Conservation (phyloP, 1,284 basidiomycete genomes). For the Pseudozyma tsukubaensis region DNA sequence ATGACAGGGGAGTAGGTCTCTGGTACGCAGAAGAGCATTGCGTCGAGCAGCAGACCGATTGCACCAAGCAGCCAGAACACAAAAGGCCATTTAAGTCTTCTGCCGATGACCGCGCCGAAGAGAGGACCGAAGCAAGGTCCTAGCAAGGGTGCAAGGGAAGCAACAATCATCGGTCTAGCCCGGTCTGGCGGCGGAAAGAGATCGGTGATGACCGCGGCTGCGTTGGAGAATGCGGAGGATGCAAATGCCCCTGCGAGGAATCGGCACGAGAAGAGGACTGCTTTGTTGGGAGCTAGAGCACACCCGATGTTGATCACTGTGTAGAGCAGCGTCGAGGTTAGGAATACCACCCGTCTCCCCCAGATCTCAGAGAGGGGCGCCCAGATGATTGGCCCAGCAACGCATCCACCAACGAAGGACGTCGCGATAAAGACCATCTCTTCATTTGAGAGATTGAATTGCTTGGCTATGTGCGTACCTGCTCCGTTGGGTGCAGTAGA, state of each 20-base stretch:
- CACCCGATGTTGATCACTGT: conserved; percentile 31
- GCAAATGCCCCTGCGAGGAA: conserved; percentile 42
- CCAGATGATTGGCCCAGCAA: conserved; percentile 46
- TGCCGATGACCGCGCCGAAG: conserved; percentile 27
- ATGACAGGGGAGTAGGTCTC: conserved; percentile 41
- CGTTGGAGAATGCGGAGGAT: conserved; percentile 47
- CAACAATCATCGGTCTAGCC: conserved; percentile 33
- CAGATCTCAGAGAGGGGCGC: conserved; percentile 46
- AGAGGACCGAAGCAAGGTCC: conserved; percentile 43
- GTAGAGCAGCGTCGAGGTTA: conserved; percentile 25
- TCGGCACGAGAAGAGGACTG: conserved; percentile 28
- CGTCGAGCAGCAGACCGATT: conserved; percentile 19
- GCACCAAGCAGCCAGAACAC: conserved; percentile 36
- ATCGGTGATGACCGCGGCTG: conserved; percentile 43
- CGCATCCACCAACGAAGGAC: conserved; percentile 48
- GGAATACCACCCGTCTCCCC: conserved; percentile 16
- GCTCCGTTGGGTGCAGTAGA: conserved; percentile 46
- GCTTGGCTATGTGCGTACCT: conserved; percentile 12
- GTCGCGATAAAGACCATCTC: conserved; percentile 36
- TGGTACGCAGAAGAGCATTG: conserved; percentile 22
- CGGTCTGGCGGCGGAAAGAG: conserved; percentile 34
- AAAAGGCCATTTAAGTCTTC: conserved; percentile 21
- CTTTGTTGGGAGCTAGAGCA: conserved; percentile 30
- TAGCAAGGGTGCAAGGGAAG: conserved; percentile 24
- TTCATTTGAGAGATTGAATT: conserved; percentile 24